Conservation (phyloP, 2,329 filamentous ascomycete species). For the Capronia americana region DNA sequence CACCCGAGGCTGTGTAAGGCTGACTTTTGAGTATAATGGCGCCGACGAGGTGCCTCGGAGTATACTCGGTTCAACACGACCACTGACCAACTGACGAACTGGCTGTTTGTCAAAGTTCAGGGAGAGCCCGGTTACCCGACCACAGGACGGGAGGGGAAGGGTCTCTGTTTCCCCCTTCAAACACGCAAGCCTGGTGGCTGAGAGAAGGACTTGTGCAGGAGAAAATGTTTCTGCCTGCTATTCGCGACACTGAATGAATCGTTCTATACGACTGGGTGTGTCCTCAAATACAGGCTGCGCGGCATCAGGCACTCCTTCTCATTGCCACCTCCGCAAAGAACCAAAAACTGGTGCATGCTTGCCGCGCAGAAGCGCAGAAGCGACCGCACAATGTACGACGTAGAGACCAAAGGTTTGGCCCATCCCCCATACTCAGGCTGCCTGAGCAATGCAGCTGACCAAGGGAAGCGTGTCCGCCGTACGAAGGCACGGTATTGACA, state of each 20-base stretch:
- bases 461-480: conserved; percentile 3
- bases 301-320: conserved; percentile 4
- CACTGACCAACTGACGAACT: not conserved
- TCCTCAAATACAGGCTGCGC: not conserved
- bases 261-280: not conserved
- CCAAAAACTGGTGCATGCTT: not conserved
- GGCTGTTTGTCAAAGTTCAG: not conserved
- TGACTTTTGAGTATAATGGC: too few relatives aligned
- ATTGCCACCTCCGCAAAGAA: not conserved
- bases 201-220: not conserved
- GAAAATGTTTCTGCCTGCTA: conserved; percentile 7
- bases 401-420: conserved; percentile 9
- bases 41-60: too few relatives aligned
- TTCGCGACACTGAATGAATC: not conserved
- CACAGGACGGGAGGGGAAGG: not conserved
- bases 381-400: conserved; percentile 5
- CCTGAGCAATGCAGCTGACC: not conserved
- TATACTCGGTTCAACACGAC: too few relatives aligned
- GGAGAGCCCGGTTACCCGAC: not conserved
- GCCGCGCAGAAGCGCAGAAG: not conserved
- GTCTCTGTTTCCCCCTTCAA: not conserved
- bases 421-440: not conserved
- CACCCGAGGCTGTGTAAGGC: too few relatives aligned
- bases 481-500: not conserved
- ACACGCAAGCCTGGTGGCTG: conserved; percentile 6